These are phyloP conservation scores for Trifolium repens DNA, from an alignment of 306 rosid genomes.

Conservation along the genomic window DNA sequence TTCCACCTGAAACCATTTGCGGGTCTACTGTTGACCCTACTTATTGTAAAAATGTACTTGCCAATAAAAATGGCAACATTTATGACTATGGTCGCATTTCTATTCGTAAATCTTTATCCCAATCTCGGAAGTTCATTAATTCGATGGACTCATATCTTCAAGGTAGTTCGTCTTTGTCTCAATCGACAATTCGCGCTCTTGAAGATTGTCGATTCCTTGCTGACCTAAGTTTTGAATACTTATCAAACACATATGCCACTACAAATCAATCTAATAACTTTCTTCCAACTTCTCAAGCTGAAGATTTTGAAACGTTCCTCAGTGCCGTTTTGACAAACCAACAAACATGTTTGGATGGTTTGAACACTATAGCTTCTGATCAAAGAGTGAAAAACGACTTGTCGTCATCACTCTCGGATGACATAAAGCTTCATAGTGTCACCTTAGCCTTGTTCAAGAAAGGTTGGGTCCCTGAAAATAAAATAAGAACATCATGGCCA, in stretches of 20 bases:
- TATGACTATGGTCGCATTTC: slow-evolving; percentile 63
- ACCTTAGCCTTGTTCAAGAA: slow-evolving; percentile 61
- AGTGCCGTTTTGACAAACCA: slow-evolving; percentile 76
- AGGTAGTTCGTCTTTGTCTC: slow-evolving; percentile 41
- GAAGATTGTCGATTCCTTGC: slow-evolving; percentile 67
- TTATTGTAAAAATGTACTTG: not conserved
- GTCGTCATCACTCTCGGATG: slow-evolving; percentile 47
- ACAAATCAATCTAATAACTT: slow-evolving; percentile 37
- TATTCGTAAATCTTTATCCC: slow-evolving; percentile 60
- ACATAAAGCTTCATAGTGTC: slow-evolving; percentile 68
- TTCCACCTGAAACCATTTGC: not conserved
- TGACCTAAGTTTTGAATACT: slow-evolving; percentile 55
- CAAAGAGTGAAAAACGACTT: slow-evolving; percentile 51
- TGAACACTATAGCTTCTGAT: slow-evolving; percentile 53
- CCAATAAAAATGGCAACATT: slow-evolving; percentile 19
- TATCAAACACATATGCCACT: slow-evolving; percentile 47
- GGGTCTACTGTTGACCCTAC: not conserved
- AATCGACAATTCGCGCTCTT: slow-evolving; percentile 61
- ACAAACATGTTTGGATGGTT: slow-evolving; percentile 80
- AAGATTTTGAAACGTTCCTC: slow-evolving; percentile 59
- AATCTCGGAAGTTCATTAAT: slow-evolving; percentile 55
- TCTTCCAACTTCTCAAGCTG: slow-evolving; percentile 58
- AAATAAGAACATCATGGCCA: slow-evolving; percentile 47
- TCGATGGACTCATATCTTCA: slow-evolving; percentile 51
- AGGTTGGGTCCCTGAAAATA: slow-evolving; percentile 70